A percentile compares a stretch with the other conserved stretches of the same genome.
Conservation (phyloP, 2,329 filamentous ascomycete genomes). For the Bipolaris victoriae region DNA sequence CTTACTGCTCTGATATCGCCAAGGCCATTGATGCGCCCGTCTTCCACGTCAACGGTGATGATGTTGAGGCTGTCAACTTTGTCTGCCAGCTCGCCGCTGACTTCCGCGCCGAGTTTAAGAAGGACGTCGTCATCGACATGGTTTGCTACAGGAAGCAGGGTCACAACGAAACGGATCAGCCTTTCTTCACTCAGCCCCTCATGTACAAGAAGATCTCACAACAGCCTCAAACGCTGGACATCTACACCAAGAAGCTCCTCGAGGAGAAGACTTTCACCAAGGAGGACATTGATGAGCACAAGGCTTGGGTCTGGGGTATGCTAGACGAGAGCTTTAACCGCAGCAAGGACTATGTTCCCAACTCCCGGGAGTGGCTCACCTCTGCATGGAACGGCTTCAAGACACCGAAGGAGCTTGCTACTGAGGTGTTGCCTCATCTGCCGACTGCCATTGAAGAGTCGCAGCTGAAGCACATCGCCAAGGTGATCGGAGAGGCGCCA, state of each 20-base stretch:
- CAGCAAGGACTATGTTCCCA: conserved; percentile 96
- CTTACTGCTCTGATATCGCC: conserved; percentile 98
- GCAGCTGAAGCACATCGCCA: conserved; percentile 79
- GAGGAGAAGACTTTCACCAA: conserved; percentile 94
- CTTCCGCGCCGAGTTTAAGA: conserved; percentile 98
- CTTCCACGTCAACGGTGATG: conserved; percentile 98
- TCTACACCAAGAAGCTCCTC: conserved; percentile 89
- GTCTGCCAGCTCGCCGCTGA: conserved; percentile 96
- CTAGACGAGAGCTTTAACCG: conserved; percentile 96
- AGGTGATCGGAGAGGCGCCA: conserved; percentile 77
- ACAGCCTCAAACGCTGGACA: conserved; percentile 84
- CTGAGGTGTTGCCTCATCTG: conserved; percentile 89
- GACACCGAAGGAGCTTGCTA: conserved; percentile 95
- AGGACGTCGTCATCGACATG: conserved; percentile 96
- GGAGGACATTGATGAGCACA: conserved; percentile 98
- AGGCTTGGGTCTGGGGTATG: conserved; percentile 99
- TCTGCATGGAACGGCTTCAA: conserved; percentile 99
- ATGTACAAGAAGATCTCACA: conserved; percentile 98
- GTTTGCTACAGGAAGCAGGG: conserved; percentile 99
- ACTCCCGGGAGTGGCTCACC: conserved; percentile 96
- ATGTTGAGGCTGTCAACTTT: conserved; percentile 98
- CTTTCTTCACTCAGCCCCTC: conserved; percentile 97
- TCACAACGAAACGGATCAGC: conserved; percentile 99
- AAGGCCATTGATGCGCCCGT: conserved; percentile 98
- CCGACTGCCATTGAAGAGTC: conserved; percentile 79